phyloP scores from a whole-genome alignment of 2,329 filamentous ascomycete genomes.

The Aspergillus viridinutans region DNA sequence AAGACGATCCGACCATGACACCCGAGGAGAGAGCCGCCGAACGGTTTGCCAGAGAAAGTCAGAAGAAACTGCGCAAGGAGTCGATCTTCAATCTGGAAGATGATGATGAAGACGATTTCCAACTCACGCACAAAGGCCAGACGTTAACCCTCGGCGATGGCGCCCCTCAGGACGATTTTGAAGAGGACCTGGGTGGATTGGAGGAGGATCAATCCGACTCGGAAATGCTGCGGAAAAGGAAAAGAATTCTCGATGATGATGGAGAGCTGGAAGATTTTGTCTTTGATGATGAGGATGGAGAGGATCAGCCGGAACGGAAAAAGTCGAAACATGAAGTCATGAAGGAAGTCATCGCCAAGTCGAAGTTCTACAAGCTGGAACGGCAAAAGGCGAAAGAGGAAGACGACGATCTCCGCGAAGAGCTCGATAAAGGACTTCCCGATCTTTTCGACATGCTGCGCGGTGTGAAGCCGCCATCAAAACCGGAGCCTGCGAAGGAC shows the following conservation, averaged over 20 bases:
- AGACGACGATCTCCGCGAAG: conserved; percentile 79
- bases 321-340: conserved; percentile 97
- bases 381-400: conserved; percentile 89
- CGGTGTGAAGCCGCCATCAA: conserved; percentile 51
- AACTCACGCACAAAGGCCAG: conserved; percentile 79
- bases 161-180: conserved; percentile 65
- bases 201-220: conserved; percentile 59
- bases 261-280: conserved; percentile 39
- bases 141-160: conserved; percentile 61
- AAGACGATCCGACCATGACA: conserved; percentile 90
- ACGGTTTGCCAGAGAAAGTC: conserved; percentile 84
- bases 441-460: conserved; percentile 70
- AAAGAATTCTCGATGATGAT: conserved; percentile 42
- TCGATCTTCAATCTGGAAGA: conserved; percentile 90
- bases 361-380: conserved; percentile 91
- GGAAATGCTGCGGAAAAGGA: conserved; percentile 48
- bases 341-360: conserved; percentile 96
- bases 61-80: conserved; percentile 69
- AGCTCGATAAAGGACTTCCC: conserved; percentile 77
- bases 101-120: conserved; percentile 65
- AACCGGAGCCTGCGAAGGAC: conserved; percentile 45
- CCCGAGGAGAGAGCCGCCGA: conserved; percentile 89
- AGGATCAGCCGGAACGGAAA: conserved; percentile 70
- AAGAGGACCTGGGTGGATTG: conserved; percentile 61
- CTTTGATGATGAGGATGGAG: conserved; percentile 47